Conservation (phyloP, 1,139 yeast genomes). For the Pichia sp. region DNA sequence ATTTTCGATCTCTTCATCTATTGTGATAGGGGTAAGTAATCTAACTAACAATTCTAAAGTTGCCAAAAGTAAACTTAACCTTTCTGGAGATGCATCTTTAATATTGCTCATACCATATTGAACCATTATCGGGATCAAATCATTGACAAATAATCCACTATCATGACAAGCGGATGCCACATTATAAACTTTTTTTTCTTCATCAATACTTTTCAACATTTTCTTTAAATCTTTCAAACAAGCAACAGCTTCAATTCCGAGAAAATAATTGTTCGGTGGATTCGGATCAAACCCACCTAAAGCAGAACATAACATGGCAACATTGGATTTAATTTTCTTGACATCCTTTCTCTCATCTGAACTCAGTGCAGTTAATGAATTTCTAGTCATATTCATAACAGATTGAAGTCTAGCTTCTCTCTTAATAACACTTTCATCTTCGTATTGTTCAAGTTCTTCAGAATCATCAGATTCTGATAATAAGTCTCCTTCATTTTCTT, state of each 20-base stretch:
- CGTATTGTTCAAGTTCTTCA: constrained; percentile 17
- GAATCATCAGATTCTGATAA: constrained; percentile 17
- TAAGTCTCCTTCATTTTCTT: constrained; percentile 18
- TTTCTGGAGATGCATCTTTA: constrained; percentile 35
- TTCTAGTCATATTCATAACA: constrained; percentile 12
- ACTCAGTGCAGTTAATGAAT: not conserved
- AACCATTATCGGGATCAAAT: constrained; percentile 66
- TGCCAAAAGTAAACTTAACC: constrained; percentile 46
- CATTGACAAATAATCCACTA: constrained; percentile 65
- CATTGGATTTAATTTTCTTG: constrained; percentile 55
- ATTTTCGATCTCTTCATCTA: constrained; percentile 46
- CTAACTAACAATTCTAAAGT: constrained; percentile 76
- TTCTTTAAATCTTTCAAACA: constrained; percentile 82
- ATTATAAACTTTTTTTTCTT: constrained; percentile 57
- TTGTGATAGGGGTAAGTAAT: constrained; percentile 72
- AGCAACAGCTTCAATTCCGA: constrained; percentile 89
- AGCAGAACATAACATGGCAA: constrained; percentile 68
- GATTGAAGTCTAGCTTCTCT: constrained; percentile 11
- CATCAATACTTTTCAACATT: constrained; percentile 86
- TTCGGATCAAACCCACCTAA: constrained; percentile 71
- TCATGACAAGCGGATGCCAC: constrained; percentile 89
- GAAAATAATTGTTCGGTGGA: constrained; percentile 50
- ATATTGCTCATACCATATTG: constrained; percentile 34
- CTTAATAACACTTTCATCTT: constrained; percentile 10
- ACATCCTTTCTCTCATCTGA: constrained; percentile 19